phyloP scores from a whole-genome alignment of 768 basidiomycete genomes.

The Mycena alexandri region DNA sequence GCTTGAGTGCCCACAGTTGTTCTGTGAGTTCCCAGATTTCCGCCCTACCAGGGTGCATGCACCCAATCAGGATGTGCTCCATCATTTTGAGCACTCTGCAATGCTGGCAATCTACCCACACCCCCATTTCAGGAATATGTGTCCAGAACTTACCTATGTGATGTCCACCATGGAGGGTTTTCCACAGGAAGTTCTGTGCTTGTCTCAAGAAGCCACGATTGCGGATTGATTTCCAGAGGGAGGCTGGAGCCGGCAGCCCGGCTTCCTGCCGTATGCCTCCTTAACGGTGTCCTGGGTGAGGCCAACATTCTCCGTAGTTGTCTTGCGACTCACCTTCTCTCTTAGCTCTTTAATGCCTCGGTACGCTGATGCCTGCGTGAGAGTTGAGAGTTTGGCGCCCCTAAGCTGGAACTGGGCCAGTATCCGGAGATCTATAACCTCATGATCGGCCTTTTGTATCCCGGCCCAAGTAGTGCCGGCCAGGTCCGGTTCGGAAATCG shows the following conservation, averaged over 20 bases:
- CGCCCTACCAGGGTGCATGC: conserved; percentile 5
- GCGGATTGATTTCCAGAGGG: conserved; percentile 11
- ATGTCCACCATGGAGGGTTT: conserved; percentile 15
- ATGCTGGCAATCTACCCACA: conserved; percentile 14
- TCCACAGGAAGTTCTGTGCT: conserved; percentile 27
- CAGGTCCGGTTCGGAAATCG: no score
- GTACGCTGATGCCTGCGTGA: conserved; percentile 14
- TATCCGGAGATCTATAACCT: no score
- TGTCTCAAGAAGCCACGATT: neutral
- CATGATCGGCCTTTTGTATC: no score
- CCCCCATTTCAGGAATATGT: conserved; percentile 21
- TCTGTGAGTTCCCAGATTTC: conserved; percentile 27
- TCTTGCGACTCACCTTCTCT: neutral
- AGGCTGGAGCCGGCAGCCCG: neutral
- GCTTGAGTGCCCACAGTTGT: conserved; percentile 30
- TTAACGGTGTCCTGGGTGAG: neutral
- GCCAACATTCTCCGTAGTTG: neutral
- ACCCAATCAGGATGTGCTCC: conserved; percentile 32
- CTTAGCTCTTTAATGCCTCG: neutral
- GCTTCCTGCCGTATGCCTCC: no score
- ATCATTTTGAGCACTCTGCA: conserved; percentile 26
- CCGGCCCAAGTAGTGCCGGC: no score
- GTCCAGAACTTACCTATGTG: conserved; percentile 29
- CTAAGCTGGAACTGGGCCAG: no score
- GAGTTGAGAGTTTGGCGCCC: neutral